Base-by-base conservation (phyloP, 768 basidiomycete genomes). In the Glaciozyma antarctica region DNA sequence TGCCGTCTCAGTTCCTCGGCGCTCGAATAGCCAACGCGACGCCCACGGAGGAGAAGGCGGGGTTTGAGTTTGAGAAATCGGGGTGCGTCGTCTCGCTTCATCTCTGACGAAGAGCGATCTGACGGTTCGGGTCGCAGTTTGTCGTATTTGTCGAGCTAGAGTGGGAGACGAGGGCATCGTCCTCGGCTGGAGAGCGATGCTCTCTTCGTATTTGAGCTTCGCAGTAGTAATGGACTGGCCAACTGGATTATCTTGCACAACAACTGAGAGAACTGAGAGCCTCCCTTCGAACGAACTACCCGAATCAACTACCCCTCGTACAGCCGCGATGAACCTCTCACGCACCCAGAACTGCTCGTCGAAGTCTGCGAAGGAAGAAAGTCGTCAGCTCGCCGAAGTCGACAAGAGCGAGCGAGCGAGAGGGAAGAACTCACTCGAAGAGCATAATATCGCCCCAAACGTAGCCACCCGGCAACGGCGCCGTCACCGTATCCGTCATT, bases 381-480 rank as follows among this genome's bases (percentile, higher is more conserved):
- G 19, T 15, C 21, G 49, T 53, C 59, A 61, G 48, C 10, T 17
- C 5, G 24, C 3, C 5, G 24, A 3, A 30, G 38, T 32, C 48
- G 54, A 8, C n/a, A 8, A 30, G 5, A 48, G 55, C 12, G 17
- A 19, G 12, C n/a, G 45, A 22, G 48, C 22, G 21, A 6, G 45
- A n/a, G n/a, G n/a, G n/a, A 17, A 22, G 6, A 3, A 66, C 65
- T 30, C 51, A 66, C 66, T 67, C 66, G 60, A n/a, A 61, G 22
- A 70, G 69, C 60, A 70, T 63, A 24, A 70, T 62, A 43, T 70
- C 69, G n/a, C 62, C 63, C 69, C 69, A 70, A 2, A 70, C n/a
- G 59, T 52, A 70, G 2, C 69, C 65, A 5, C 69, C 69, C 0
- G 69, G 69, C 0, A 64, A 57, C 13, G 65, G 22, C 17, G 62